Evolutionary conservation across 768 basidiomycete species (phyloP).

Genomic region (Panellus pusillus): DNA sequence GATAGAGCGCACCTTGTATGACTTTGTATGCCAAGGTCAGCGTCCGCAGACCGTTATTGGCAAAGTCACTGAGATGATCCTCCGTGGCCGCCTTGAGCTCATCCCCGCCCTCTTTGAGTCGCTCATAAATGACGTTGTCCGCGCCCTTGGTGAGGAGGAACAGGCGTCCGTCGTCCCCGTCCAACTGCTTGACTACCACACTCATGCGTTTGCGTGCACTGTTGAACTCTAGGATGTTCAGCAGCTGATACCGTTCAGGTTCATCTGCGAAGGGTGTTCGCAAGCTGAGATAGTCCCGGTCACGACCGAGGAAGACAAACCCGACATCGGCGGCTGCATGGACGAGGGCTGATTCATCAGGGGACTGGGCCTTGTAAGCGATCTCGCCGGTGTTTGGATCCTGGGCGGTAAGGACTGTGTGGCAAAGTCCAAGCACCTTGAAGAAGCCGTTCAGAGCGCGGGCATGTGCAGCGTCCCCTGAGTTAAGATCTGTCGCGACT

Average conservation of each 20-base stretch:
- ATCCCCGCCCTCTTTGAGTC: conserved; percentile 65
- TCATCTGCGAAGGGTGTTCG: conserved; percentile 78
- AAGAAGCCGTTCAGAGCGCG: conserved; percentile 88
- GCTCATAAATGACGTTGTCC: conserved; percentile 96
- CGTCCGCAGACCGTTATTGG: conserved; percentile 84
- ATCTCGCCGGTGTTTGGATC: conserved; percentile 72
- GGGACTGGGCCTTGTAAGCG: conserved; percentile 95
- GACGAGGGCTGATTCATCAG: conserved; percentile 95
- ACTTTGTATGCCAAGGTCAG: conserved; percentile 93
- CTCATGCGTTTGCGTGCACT: conserved; percentile 96
- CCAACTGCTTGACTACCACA: conserved; percentile 78
- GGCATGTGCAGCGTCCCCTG: conserved; percentile 61
- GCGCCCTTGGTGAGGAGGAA: conserved; percentile 90
- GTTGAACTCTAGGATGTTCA: conserved; percentile 96
- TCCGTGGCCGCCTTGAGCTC: conserved; percentile 79
- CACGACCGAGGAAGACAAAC: conserved; percentile 88
- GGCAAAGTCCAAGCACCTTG: conserved; percentile 88
- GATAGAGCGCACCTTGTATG: conserved; percentile 54
- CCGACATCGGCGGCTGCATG: conserved; percentile 96
- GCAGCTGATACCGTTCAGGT: conserved; percentile 79
- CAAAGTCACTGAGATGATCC: conserved; percentile 82
- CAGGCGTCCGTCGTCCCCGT: conserved; percentile 59
- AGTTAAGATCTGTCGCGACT: conserved; percentile 52
- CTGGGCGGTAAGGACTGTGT: conserved; percentile 85
- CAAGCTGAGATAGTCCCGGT: conserved; percentile 73